Conservation (phyloP, 306 rosid species). For the Acacia acuminata region DNA sequence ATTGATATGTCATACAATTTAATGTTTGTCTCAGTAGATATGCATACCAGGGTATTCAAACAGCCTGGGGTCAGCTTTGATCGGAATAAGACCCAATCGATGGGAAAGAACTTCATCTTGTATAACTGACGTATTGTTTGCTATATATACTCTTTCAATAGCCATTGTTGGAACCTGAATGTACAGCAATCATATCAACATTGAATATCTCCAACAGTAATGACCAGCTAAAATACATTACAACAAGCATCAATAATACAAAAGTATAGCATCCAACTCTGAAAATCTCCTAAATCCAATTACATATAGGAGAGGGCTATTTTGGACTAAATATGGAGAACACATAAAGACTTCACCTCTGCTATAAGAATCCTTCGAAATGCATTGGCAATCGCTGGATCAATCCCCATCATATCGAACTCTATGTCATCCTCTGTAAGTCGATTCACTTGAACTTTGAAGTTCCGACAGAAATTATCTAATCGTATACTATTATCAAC, state of each 20-base stretch:
- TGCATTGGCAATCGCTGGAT: slow-evolving; percentile 90
- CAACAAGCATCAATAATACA: neutral
- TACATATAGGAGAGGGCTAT: neutral
- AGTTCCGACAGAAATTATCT: slow-evolving; percentile 66
- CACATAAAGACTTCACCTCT: slow-evolving; percentile 57
- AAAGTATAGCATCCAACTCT: neutral
- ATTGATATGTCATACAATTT: slow-evolving; percentile 21
- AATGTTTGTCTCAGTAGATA: slow-evolving; percentile 2
- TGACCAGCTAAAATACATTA: slow-evolving; percentile 7
- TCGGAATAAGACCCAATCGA: slow-evolving; percentile 92
- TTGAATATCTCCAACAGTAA: slow-evolving; percentile 17
- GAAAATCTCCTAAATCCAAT: neutral
- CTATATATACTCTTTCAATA: slow-evolving; percentile 84
- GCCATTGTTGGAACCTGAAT: slow-evolving; percentile 98
- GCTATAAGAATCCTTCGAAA: slow-evolving; percentile 91
- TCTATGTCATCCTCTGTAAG: slow-evolving; percentile 64
- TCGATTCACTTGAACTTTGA: slow-evolving; percentile 72
- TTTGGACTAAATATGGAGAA: neutral
- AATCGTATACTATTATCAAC: slow-evolving; percentile 69
- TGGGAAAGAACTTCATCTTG: slow-evolving; percentile 98
- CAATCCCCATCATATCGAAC: slow-evolving; percentile 95
- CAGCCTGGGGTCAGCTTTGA: slow-evolving; percentile 82
- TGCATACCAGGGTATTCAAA: slow-evolving; percentile 81
- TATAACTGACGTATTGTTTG: slow-evolving; percentile 79
- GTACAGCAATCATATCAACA: slow-evolving; percentile 14